Evolutionary conservation across 2,329 filamentous ascomycete species (phyloP).

Genomic region (Graphilbum sp.): DNA sequence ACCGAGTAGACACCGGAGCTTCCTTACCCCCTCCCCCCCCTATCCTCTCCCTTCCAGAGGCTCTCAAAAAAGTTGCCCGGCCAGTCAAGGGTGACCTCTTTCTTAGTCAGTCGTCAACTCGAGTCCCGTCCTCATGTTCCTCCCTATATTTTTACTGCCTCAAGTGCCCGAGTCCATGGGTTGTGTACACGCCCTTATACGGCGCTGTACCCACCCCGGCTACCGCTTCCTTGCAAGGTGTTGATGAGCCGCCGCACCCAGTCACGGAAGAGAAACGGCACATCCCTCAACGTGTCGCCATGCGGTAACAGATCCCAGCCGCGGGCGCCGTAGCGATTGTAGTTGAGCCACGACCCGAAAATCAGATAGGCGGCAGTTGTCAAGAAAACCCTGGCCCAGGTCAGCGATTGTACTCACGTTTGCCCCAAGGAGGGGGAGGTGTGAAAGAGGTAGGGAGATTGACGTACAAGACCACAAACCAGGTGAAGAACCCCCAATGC

Average conservation of each 20-base stretch:
- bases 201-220: conserved; percentile 84
- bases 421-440: background rate
- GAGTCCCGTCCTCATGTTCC: no score
- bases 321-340: conserved; percentile 86
- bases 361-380: conserved; percentile 79
- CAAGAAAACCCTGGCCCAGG: conserved; percentile 61
- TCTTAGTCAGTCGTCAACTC: no score
- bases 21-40: no score
- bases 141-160: no score
- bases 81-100: no score
- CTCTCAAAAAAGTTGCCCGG: no score
- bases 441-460: no score
- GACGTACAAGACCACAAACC: conserved; percentile 81
- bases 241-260: conserved; percentile 66
- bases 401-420: no score
- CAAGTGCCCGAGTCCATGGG: no score
- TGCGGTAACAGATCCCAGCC: conserved; percentile 93
- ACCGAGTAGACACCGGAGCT: no score
- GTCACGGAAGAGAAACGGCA: conserved; percentile 86
- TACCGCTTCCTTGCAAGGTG: conserved; percentile 69
- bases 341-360: conserved; percentile 97
- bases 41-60: no score
- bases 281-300: conserved; percentile 76
- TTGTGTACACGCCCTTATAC: no score
- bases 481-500: conserved; percentile 93